These are phyloP conservation scores for Candida tunisiensis DNA, from an alignment of 1,139 yeast genomes.

Conservation along the genomic window DNA sequence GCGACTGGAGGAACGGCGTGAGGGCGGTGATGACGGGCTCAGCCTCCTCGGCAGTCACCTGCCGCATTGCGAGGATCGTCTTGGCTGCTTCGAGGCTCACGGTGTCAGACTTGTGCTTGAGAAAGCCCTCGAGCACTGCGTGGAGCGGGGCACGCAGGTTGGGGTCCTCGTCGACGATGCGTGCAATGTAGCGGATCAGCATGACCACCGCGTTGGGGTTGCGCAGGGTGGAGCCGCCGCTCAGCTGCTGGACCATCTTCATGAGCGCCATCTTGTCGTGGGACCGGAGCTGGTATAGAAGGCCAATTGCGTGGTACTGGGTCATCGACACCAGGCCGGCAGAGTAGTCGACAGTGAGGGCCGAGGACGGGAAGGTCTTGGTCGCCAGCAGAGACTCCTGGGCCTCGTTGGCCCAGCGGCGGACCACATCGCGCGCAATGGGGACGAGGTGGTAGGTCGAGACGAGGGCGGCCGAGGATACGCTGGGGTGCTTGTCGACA, in stretches of 20 bases:
- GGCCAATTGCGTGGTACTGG: slow-evolving; percentile 91
- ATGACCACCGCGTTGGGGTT: slow-evolving; percentile 57
- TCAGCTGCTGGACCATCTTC: slow-evolving; percentile 73
- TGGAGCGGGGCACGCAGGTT: slow-evolving; percentile 27
- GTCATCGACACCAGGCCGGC: slow-evolving; percentile 28
- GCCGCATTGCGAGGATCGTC: slow-evolving; percentile 48
- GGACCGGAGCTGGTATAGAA: slow-evolving; percentile 71
- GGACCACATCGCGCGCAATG: slow-evolving; percentile 78
- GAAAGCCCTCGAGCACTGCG: slow-evolving; percentile 52
- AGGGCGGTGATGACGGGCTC: slow-evolving; percentile 51
- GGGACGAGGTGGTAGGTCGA: slow-evolving; percentile 84
- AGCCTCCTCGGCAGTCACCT: slow-evolving; percentile 45
- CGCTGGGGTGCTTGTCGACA: slow-evolving; percentile 78
- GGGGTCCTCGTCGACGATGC: slow-evolving; percentile 42
- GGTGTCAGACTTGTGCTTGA: slow-evolving; percentile 73
- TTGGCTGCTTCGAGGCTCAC: slow-evolving; percentile 92
- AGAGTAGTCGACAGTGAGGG: slow-evolving; percentile 1
- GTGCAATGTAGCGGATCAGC: slow-evolving; percentile 67
- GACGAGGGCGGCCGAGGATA: slow-evolving; percentile 84
- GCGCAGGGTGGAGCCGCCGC: slow-evolving; percentile 29
- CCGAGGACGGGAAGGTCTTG: slow-evolving; percentile 39
- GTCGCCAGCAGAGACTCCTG: slow-evolving; percentile 68
- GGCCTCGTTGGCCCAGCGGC: slow-evolving; percentile 86
- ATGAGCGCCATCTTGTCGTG: slow-evolving; percentile 91
- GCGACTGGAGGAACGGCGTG: slow-evolving; percentile 68